phyloP scores from a whole-genome alignment of 352 stramenopile genomes.

The Phytophthora agathidicida region DNA sequence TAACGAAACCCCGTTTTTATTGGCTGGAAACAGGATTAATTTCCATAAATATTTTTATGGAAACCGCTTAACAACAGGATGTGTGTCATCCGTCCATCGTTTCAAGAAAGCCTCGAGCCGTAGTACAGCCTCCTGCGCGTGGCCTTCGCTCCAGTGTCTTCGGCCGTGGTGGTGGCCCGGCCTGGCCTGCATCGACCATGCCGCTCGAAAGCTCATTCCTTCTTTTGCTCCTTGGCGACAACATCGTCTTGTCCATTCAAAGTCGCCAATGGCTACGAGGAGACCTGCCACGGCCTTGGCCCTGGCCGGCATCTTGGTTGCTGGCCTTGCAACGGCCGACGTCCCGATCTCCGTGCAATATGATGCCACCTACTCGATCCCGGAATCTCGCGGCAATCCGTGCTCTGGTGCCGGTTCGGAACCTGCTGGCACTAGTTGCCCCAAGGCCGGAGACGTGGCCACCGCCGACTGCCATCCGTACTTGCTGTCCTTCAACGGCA shows the following conservation, averaged over 20 bases:
- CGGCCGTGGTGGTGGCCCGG: not conserved
- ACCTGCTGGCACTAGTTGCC: constrained; percentile 13
- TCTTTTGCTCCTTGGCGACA: constrained; percentile 12
- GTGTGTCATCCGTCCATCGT: not conserved
- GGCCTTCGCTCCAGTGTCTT: too few species aligned
- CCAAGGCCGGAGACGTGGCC: constrained; percentile 27
- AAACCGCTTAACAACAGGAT: too few species aligned
- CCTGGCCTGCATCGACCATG: not conserved
- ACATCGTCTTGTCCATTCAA: constrained; percentile 16
- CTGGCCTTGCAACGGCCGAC: constrained; percentile 10
- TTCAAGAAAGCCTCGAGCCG: constrained; percentile 1
- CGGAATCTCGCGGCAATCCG: constrained; percentile 22
- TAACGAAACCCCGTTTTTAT: too few species aligned
- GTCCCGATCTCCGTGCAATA: constrained; percentile 23
- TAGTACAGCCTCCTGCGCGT: not conserved
- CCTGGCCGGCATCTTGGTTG: constrained; percentile 12
- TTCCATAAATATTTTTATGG: too few species aligned
- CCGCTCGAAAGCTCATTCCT: constrained; percentile 13
- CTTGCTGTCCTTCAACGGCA: constrained; percentile 28
- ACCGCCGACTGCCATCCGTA: constrained; percentile 18
- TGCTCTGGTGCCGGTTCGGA: constrained; percentile 19
- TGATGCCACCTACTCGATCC: constrained; percentile 28
- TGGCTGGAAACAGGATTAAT: too few species aligned
- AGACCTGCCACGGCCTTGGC: constrained; percentile 8
- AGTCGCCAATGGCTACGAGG: constrained; percentile 10